These are phyloP conservation scores for Neofusicoccum umdonicola DNA, from an alignment of 2,329 filamentous ascomycete genomes.

Conservation along the genomic window DNA sequence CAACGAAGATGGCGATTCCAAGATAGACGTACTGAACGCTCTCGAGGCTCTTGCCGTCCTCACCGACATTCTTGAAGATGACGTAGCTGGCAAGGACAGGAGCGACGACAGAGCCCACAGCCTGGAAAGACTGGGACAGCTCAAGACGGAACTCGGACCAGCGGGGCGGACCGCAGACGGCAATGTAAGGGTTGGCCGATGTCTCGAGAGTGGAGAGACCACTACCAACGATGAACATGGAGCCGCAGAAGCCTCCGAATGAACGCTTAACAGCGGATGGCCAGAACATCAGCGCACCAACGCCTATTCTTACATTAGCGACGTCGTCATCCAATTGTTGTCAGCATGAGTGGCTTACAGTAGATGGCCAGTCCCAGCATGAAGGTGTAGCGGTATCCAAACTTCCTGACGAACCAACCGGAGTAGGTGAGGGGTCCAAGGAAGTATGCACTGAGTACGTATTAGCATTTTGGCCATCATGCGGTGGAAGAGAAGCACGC, in stretches of 20 bases:
- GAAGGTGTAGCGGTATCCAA: constrained; percentile 78
- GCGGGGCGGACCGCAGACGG: constrained; percentile 69
- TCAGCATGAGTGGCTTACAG: constrained; percentile 28
- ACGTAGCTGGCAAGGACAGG: constrained; percentile 71
- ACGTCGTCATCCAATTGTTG: not conserved
- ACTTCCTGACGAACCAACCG: constrained; percentile 64
- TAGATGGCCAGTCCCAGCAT: constrained; percentile 71
- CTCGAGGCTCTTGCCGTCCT: constrained; percentile 55
- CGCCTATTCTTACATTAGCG: constrained; percentile 24
- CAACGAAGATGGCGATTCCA: constrained; percentile 72
- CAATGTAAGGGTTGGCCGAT: constrained; percentile 73
- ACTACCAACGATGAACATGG: constrained; percentile 70
- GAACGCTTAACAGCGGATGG: constrained; percentile 70
- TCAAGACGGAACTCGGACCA: constrained; percentile 77
- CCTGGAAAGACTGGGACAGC: constrained; percentile 74
- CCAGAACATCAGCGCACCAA: constrained; percentile 79
- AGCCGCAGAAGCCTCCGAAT: constrained; percentile 71
- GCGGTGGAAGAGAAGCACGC: constrained; percentile 20
- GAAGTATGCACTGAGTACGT: constrained; percentile 46
- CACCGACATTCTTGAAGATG: constrained; percentile 65
- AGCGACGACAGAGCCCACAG: constrained; percentile 70
- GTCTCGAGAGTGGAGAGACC: constrained; percentile 74
- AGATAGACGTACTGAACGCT: constrained; percentile 80
- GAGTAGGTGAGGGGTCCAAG: constrained; percentile 54
- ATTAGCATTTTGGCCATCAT: not conserved